Conservation (phyloP, 2,329 filamentous ascomycete genomes). For the Beauveria medogensis region DNA sequence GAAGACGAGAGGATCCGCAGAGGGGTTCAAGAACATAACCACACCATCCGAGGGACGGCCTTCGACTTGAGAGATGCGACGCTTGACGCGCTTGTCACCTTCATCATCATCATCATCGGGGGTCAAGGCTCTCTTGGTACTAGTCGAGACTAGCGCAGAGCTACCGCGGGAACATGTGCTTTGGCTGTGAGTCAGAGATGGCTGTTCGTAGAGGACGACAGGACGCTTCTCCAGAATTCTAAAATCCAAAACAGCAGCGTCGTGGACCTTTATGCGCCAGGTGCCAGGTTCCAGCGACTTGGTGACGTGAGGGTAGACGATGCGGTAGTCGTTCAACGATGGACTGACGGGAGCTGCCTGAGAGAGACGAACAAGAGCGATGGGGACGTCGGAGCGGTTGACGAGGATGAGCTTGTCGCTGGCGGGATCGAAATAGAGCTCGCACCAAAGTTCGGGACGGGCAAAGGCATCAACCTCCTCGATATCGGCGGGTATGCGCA, state of each 20-base stretch:
- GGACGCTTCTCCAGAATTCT: slow-evolving; percentile 48
- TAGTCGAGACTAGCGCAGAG: slow-evolving; percentile 33
- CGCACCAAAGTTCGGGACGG: slow-evolving; percentile 47
- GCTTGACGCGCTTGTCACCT: slow-evolving; percentile 34
- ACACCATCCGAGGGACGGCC: slow-evolving; percentile 33
- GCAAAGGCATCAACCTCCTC: slow-evolving; percentile 34
- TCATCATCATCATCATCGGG: slow-evolving; percentile 35
- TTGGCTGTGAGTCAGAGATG: slow-evolving; percentile 23
- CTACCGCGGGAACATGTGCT: slow-evolving; percentile 22
- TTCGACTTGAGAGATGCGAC: slow-evolving; percentile 27
- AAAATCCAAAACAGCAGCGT: slow-evolving; percentile 47
- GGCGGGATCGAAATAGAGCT: slow-evolving; percentile 51
- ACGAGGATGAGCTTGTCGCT: slow-evolving; percentile 50
- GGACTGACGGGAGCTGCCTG: slow-evolving; percentile 30
- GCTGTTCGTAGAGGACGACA: slow-evolving; percentile 29
- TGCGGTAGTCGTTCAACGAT: slow-evolving; percentile 33
- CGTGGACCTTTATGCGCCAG: slow-evolving; percentile 46
- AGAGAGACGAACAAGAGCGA: slow-evolving; percentile 40
- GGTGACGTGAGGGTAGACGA: slow-evolving; percentile 35
- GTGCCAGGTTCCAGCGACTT: slow-evolving; percentile 45
- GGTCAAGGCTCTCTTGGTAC: slow-evolving; percentile 42
- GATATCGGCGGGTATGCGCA: slow-evolving; percentile 48
- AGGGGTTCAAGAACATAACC: slow-evolving; percentile 46
- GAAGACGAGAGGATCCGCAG: slow-evolving; percentile 43
- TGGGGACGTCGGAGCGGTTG: slow-evolving; percentile 47